Base-by-base conservation (phyloP, 805 yeast species). In the Saccharomycopsis fodiens region DNA sequence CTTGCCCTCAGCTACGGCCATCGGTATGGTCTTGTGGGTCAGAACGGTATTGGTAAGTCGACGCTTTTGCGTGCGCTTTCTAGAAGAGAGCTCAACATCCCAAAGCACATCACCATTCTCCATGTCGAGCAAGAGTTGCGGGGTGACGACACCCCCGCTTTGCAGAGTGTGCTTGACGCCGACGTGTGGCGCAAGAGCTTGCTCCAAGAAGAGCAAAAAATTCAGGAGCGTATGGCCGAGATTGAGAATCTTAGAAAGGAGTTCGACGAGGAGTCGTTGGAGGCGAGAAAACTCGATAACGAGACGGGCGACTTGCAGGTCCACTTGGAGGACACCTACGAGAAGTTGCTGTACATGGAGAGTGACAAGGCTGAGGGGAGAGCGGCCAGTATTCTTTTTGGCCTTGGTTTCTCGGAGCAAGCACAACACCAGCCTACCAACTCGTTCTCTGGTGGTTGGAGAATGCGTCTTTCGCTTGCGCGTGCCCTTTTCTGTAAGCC, bases 11-110 rank as follows among this genome's bases (percentile, higher is more conserved):
- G 96, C 23, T 82, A 82, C 61, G 98, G 98, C 45, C 87, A 85
- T 63, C 78, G 97, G 62, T 93, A 93, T 57, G 99, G 98, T 78
- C 68, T 93, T 44, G 96, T 93, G 37, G 99, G 99, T 65, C 95
- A 89, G 62, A 93, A 93, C 69, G 99, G 99, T 91, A 89, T 93
- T 55, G 99, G 99, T 81, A 93, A 93, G 64, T 89, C 97, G 37
- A 93, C 98, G 0, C 68, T 93, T 44, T 70, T 93, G 60, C 75
- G 86, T 55, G 99, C 99, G 0, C 69, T 93, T 44, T 82, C 97
- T 1, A 78, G 95, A 63, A 82, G 99, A 75, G 98, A 93, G 60
- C 71, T 93, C 56, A 79, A 87, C 47, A 83, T 93, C 55, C 97
- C 98, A 12, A 88, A 85, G 57, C 97, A 93, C 63, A 91, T 93